A percentile compares a stretch with the other conserved stretches of the same genome.
phyloP scores from a whole-genome alignment of 1,284 basidiomycete genomes.

The Trichosporon sp. region DNA sequence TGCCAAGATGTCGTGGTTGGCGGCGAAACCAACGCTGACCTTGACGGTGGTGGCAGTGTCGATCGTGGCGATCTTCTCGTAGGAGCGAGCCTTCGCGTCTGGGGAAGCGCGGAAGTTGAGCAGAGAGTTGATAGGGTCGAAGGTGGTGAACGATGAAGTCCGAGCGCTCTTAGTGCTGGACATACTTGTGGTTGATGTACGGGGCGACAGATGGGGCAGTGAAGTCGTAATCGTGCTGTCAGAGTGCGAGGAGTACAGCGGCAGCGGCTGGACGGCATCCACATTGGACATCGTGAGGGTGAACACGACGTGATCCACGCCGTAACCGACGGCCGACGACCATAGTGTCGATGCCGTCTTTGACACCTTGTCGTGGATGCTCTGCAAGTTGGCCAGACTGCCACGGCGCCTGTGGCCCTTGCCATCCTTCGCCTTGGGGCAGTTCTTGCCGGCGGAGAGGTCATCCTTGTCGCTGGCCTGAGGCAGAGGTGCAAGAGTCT shows the following conservation, averaged over 20 bases:
- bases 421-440: neutral
- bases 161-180: neutral
- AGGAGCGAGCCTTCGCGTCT: constrained; percentile 23
- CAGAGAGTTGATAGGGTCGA: constrained; percentile 22
- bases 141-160: neutral
- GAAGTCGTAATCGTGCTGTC: neutral
- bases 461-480: constrained; percentile 10
- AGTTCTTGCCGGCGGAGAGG: neutral
- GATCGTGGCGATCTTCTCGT: constrained; percentile 36
- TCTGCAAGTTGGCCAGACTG: constrained; percentile 11
- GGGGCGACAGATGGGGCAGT: constrained; percentile 20
- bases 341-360: constrained; percentile 41
- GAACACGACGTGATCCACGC: constrained; percentile 44
- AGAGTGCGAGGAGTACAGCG: neutral
- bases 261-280: constrained; percentile 38
- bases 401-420: neutral
- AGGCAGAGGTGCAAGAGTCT: neutral
- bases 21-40: constrained; percentile 45
- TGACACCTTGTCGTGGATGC: constrained; percentile 27
- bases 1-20: constrained; percentile 42
- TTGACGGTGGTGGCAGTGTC: constrained; percentile 33
- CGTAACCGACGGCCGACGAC: constrained; percentile 45
- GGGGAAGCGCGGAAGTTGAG: constrained; percentile 4
- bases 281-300: constrained; percentile 36
- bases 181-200: neutral